Evolutionary conservation across 2,329 filamentous ascomycete species (phyloP), one percentile per base, ranked within the genome.

Genomic region (Neopestalotiopsis sp.): DNA sequence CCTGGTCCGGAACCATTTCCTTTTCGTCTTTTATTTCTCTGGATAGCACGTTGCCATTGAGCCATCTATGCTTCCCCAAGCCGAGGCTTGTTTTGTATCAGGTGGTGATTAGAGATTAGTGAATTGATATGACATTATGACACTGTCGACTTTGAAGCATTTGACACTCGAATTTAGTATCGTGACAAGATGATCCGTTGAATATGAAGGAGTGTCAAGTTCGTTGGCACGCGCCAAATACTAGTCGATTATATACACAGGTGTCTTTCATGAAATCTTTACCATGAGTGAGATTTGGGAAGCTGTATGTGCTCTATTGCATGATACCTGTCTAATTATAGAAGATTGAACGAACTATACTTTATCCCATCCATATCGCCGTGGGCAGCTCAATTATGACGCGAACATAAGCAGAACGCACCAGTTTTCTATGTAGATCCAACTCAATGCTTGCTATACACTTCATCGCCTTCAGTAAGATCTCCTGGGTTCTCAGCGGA

Each of bases 41-140:
- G 45, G 45, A 53, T n/a, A 17, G 45, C 17, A 45, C n/a, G 42
- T 13, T 14, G 14, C 42, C n/a, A 6, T 45, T 45, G 42, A 45
- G 42, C 42, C 24, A 20, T 53, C n/a, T 20, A 53, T 53, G 45
- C 45, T 53, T 38, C 34, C 34, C 10, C 45, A 20, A 20, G 45
- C 45, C 2, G 1, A 53, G 5, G 45, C 45, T 53, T 20, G 17
- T 53, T 53, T 53, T 17, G n/a, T 53, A 53, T 53, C 45, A 53
- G 45, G 45, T 53, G 45, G 45, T 53, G 45, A 53, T n/a, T 20
- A 24, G 45, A 53, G 45, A 53, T 17, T n/a, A n/a, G 45, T 53
- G 45, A 53, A n/a, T 53, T 53, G 45, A 53, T n/a, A 53, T 53
- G 45, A 53, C 45, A 38, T 53, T 20, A 53, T 53, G 45, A 53